Percentiles rank a stretch among this genome's conserved stretches.
phyloP scores from a whole-genome alignment of 208 protist species.

The Trypanosoma vivax region DNA sequence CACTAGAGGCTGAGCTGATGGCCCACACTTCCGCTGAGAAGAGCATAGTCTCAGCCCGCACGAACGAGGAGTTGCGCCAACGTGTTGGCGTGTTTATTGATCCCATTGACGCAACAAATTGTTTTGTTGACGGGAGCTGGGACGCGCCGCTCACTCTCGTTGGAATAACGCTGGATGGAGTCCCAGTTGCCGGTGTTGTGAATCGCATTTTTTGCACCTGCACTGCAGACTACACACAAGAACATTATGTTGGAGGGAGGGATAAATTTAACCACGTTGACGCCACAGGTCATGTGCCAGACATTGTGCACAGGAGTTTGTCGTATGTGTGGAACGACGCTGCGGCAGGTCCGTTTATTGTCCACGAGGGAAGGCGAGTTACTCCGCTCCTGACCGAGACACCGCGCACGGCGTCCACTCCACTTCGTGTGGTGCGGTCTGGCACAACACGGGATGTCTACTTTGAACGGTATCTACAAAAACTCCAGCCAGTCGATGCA shows the following conservation, averaged over 20 bases:
- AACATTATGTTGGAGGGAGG: neutral
- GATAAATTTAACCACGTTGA: no score
- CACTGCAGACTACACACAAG: neutral
- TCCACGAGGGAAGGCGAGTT: conserved; percentile 36
- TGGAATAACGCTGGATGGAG: conserved; percentile 57
- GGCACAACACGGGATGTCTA: conserved; percentile 30
- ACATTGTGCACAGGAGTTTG: conserved; percentile 19
- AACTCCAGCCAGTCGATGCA: conserved; percentile 21
- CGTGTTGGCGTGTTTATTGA: conserved; percentile 77
- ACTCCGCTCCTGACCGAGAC: neutral
- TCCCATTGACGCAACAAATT: conserved; percentile 80
- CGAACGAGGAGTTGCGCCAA: conserved; percentile 25
- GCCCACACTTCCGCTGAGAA: conserved; percentile 1
- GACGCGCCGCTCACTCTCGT: conserved; percentile 69
- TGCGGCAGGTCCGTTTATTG: conserved; percentile 26
- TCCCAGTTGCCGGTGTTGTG: conserved; percentile 52
- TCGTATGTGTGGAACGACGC: conserved; percentile 37
- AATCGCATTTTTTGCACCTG: conserved; percentile 59
- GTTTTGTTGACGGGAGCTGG: conserved; percentile 60
- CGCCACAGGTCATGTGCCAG: no score
- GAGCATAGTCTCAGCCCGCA: conserved; percentile 18
- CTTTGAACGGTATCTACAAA: conserved; percentile 17
- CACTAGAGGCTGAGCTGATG: conserved; percentile 17
- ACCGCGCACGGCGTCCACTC: neutral
- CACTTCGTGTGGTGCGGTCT: conserved; percentile 28